Conservation (phyloP, 495 filamentous ascomycete genomes). For the Tuber umbilicatum region DNA sequence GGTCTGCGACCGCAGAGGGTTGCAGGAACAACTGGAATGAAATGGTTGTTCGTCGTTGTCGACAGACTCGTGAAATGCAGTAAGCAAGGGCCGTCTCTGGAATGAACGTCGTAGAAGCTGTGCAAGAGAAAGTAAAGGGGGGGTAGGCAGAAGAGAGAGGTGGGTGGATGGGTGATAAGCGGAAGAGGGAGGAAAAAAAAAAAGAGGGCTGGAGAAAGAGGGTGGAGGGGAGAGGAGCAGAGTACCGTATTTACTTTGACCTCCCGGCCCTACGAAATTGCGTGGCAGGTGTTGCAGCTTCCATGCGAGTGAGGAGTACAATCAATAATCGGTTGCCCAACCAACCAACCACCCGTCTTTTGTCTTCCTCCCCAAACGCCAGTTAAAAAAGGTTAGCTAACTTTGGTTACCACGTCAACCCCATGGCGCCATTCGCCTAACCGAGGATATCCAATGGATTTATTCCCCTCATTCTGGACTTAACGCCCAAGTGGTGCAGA, state of each 20-base stretch:
- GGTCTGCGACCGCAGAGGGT: conserved; percentile 25
- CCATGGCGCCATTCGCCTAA: background rate
- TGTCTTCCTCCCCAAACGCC: background rate
- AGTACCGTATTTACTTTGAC: conserved; percentile 26
- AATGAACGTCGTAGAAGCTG: conserved; percentile 9
- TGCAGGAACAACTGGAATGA: conserved; percentile 7
- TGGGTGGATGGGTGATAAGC: conserved; percentile 3
- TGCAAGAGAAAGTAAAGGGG: conserved; percentile 9
- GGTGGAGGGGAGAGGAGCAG: background rate
- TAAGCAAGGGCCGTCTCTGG: conserved; percentile 7
- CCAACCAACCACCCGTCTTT: conserved; percentile 34
- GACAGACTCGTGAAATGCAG: background rate
- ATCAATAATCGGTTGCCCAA: conserved; percentile 16
- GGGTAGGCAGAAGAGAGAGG: conserved; percentile 7
- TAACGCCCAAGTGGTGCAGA: background rate
- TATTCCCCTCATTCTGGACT: background rate
- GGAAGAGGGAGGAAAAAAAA: conserved; percentile 2
- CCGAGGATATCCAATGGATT: background rate
- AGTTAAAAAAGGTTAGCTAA: background rate
- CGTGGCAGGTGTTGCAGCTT: conserved; percentile 28
- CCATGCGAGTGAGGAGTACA: background rate
- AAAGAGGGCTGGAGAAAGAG: conserved; percentile 9
- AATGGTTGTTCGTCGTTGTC: background rate
- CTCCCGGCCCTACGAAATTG: conserved; percentile 20
- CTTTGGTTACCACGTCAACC: background rate